Conservation (phyloP, 768 basidiomycete genomes). For the Hortiboletus flavorubellus region DNA sequence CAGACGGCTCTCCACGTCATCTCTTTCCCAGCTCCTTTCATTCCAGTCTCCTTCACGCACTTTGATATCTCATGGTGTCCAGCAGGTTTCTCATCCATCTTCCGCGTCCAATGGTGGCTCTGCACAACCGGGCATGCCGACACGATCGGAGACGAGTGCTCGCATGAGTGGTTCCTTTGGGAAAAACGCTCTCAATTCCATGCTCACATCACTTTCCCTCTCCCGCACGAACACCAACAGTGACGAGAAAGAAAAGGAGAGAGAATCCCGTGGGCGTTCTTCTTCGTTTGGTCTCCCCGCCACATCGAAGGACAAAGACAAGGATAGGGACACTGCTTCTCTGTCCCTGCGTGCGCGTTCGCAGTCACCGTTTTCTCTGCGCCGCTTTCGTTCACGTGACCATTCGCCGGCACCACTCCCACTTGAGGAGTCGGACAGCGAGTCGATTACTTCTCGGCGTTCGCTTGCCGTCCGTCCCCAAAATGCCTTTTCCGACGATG, state of each 20-base stretch:
- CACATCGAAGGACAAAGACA: conserved; percentile 31
- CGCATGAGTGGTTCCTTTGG: conserved; percentile 51
- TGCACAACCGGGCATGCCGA: not conserved
- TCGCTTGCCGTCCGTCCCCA: conserved; percentile 50
- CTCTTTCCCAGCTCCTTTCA: conserved; percentile 26
- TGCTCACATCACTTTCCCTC: conserved; percentile 66
- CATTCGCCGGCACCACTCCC: conserved; percentile 55
- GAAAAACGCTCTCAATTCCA: conserved; percentile 59
- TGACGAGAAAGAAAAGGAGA: conserved; percentile 41
- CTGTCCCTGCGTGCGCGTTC: conserved; percentile 61
- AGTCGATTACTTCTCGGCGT: conserved; percentile 31
- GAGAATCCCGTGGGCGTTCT: conserved; percentile 54
- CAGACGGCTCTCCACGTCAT: conserved; percentile 21
- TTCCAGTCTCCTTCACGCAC: conserved; percentile 19
- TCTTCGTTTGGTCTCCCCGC: conserved; percentile 44
- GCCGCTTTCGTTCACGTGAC: conserved; percentile 60
- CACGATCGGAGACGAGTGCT: conserved; percentile 36
- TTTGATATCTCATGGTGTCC: conserved; percentile 14
- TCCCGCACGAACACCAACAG: conserved; percentile 47
- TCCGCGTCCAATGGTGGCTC: conserved; percentile 8
- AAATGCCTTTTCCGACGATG: conserved; percentile 58
- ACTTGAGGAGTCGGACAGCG: conserved; percentile 54
- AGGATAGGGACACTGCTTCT: conserved; percentile 36
- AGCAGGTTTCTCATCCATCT: conserved; percentile 17
- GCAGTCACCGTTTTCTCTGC: conserved; percentile 75